These are phyloP conservation scores for Phytophthora lateralis DNA, from an alignment of 352 stramenopile genomes.

Conservation along the genomic window DNA sequence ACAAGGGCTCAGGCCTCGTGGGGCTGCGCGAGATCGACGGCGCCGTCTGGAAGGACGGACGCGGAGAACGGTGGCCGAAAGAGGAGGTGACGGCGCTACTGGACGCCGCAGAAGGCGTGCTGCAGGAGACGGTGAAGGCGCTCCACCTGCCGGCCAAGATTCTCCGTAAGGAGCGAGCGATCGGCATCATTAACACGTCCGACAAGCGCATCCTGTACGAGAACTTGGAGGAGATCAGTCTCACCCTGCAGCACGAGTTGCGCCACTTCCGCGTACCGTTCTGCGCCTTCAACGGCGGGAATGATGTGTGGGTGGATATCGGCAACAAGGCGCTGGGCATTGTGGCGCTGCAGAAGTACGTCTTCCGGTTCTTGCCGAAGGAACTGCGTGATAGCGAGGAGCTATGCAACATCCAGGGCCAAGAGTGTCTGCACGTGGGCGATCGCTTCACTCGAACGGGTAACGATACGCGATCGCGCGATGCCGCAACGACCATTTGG, in stretches of 20 bases:
- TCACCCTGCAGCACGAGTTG: constrained; percentile 91
- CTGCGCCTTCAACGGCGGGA: constrained; percentile 96
- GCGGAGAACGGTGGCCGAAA: constrained; percentile 87
- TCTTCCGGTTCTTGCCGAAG: constrained; percentile 73
- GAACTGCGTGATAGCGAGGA: constrained; percentile 74
- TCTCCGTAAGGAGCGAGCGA: constrained; percentile 93
- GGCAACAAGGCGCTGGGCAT: constrained; percentile 97
- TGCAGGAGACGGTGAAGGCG: constrained; percentile 76
- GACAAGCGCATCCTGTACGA: constrained; percentile 88
- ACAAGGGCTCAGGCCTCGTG: constrained; percentile 46
- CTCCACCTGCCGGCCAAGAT: constrained; percentile 88
- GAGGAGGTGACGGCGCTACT: constrained; percentile 84
- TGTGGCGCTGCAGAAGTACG: constrained; percentile 88
- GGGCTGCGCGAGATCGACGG: constrained; percentile 72
- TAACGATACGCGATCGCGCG: constrained; percentile 94
- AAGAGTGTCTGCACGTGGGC: constrained; percentile 95
- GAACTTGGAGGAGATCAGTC: constrained; percentile 94
- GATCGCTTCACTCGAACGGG: constrained; percentile 92
- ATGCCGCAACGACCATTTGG: constrained; percentile 94
- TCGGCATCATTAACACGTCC: constrained; percentile 92
- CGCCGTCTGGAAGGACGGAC: constrained; percentile 78
- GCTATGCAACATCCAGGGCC: constrained; percentile 69
- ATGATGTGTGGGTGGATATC: constrained; percentile 96
- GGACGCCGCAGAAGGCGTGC: constrained; percentile 76
- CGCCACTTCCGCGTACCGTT: constrained; percentile 85